These are phyloP conservation scores for Gossypium anomalum DNA, from an alignment of 345 rosid genomes.

Conservation along the genomic window DNA sequence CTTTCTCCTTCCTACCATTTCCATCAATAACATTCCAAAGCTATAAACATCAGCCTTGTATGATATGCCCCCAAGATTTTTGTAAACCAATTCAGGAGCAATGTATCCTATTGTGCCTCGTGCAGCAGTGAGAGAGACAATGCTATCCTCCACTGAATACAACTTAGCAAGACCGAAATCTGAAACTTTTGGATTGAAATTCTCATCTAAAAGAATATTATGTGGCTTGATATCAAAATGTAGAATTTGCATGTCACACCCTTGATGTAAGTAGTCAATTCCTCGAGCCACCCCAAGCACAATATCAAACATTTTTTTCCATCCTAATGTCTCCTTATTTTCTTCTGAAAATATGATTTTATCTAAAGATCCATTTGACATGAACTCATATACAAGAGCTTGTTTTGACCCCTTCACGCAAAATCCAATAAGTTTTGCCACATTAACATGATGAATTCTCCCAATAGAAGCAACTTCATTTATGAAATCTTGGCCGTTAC, in stretches of 20 bases:
- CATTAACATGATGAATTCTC: slow-evolving; percentile 5
- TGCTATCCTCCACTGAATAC: too few relatives aligned
- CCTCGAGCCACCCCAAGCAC: slow-evolving; percentile 6
- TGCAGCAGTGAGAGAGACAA: too few relatives aligned
- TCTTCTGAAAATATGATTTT: background rate
- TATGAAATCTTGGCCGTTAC: background rate
- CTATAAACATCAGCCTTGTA: too few relatives aligned
- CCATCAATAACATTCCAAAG: too few relatives aligned
- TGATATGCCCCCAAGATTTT: too few relatives aligned
- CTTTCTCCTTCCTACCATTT: too few relatives aligned
- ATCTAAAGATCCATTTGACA: background rate
- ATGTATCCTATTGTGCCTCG: too few relatives aligned
- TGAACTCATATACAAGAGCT: slow-evolving; percentile 18
- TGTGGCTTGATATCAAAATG: slow-evolving; percentile 13
- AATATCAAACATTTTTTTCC: slow-evolving; percentile 4
- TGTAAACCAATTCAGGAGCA: too few relatives aligned
- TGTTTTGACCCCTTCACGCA: slow-evolving; percentile 11
- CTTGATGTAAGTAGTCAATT: slow-evolving; percentile 8
- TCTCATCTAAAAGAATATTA: background rate
- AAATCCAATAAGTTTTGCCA: background rate
- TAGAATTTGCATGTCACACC: background rate
- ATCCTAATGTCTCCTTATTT: background rate
- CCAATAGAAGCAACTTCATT: background rate
- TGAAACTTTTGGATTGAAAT: too few relatives aligned
- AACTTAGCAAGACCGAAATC: too few relatives aligned